Base-by-base conservation (phyloP, 1,284 basidiomycete species). In the Thelephora terrestris region DNA sequence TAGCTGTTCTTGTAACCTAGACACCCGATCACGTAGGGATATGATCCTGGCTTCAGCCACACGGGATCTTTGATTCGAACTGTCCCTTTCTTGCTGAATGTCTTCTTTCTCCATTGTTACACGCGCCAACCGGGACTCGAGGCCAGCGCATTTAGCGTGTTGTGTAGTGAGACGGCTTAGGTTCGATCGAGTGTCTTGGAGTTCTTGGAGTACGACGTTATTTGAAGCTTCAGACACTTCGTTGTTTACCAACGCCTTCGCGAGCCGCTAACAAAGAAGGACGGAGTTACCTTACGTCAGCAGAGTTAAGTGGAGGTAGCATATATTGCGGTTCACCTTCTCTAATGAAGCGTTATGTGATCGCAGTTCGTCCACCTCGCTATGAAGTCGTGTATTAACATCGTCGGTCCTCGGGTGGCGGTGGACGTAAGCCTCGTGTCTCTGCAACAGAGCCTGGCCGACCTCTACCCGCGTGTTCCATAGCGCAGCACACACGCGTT, bases 341-440 rank as follows among this genome's bases (percentile, higher is more conserved):
- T 88, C 78, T 17, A 90, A 61, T 14, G 71, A 65, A 5, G 72
- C 69, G 25, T 34, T 24, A 7, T 21, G 37, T 18, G 10, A 52
- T 25, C 59, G 36, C 25, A 61, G 61, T 58, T 63, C 59, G 50
- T 58, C 58, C 12, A 63, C 53, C 7, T 63, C 53, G 9, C 74
- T 70, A 5, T 67, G 64, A 12, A 77, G 63, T 45, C 70, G 62
- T 23, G 55, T 55, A 46, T 66, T 68, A 49, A 64, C 57, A 39
- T 53, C 55, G 27, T 55, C 53, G 3, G 49, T 47, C 32, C 36
- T 14, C 24, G 20, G 39, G 57, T 83, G 79, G 55, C 76, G 73
- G 48, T 85, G 79, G 45, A 92, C 76, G 62, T 88, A 87, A 3
- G 85, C 86, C 65, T 95, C 92, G 62, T 93, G 91, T 53, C 85